Percentiles rank a stretch among this genome's conserved stretches.
phyloP scores from a whole-genome alignment of 2,329 filamentous ascomycete genomes.

The Teratosphaeria nubilosa region DNA sequence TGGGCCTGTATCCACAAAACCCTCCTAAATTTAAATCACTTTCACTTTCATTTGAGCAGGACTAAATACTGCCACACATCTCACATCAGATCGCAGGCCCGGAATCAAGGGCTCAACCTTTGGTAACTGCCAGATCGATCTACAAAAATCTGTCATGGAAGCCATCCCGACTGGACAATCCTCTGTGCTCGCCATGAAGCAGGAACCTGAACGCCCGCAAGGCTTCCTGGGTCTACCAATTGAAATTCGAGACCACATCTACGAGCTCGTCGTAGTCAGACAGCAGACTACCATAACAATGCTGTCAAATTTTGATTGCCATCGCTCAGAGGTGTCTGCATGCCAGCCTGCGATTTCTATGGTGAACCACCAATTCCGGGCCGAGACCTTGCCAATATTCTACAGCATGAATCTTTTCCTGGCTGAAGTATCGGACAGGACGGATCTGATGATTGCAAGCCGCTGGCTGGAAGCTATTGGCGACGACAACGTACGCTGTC shows the following conservation, averaged over 20 bases:
- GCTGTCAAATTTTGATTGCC: slow-evolving; percentile 10
- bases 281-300: slow-evolving; percentile 14
- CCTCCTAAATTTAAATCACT: neutral
- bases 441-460: slow-evolving; percentile 11
- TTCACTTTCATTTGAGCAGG: neutral
- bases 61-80: no score
- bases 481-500: slow-evolving; percentile 9
- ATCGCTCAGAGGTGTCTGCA: slow-evolving; percentile 10
- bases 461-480: slow-evolving; percentile 14
- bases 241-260: slow-evolving; percentile 19
- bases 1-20: neutral
- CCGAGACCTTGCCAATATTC: slow-evolving; percentile 14
- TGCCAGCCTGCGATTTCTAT: slow-evolving; percentile 11
- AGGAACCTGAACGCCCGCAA: neutral
- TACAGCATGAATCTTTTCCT: slow-evolving; percentile 17
- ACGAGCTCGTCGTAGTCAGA: slow-evolving; percentile 16
- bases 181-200: neutral
- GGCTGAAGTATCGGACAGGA: slow-evolving; percentile 12
- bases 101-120: no score
- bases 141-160: neutral
- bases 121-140: no score
- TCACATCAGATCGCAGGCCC: no score
- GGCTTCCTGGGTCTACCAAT: slow-evolving; percentile 15
- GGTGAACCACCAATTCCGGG: slow-evolving; percentile 13
- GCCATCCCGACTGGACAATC: neutral